These are phyloP conservation scores for Jasminum sambac DNA, from an alignment of 257 asterid species.

Conservation along the genomic window DNA sequence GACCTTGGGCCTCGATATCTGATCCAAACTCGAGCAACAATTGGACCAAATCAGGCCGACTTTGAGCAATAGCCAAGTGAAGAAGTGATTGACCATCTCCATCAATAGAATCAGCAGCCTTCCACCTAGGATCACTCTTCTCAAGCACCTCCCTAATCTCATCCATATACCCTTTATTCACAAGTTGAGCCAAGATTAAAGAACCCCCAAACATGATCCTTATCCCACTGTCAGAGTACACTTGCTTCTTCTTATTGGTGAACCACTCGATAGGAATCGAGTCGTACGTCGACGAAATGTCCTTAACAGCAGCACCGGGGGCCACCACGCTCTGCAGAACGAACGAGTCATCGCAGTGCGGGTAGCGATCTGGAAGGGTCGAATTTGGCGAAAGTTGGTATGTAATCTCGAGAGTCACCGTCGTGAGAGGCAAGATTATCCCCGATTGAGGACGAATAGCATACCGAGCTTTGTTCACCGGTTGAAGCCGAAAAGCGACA, in stretches of 20 bases:
- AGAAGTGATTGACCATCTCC: slow-evolving; percentile 61
- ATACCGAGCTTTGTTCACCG: slow-evolving; percentile 52
- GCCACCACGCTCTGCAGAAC: slow-evolving; percentile 72
- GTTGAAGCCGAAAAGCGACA: slow-evolving; percentile 69
- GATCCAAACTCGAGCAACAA: slow-evolving; percentile 63
- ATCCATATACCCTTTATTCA: slow-evolving; percentile 59
- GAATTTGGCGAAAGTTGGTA: slow-evolving; percentile 43
- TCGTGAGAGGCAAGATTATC: slow-evolving; percentile 59
- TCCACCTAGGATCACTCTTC: slow-evolving; percentile 54
- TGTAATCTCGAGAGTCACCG: slow-evolving; percentile 54
- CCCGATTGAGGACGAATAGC: slow-evolving; percentile 60
- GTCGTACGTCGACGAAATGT: slow-evolving; percentile 38
- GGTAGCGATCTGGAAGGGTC: slow-evolving; percentile 45
- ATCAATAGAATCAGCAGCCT: slow-evolving; percentile 53
- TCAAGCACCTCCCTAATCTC: slow-evolving; percentile 69
- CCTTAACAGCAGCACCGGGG: slow-evolving; percentile 61
- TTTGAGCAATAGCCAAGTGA: slow-evolving; percentile 56
- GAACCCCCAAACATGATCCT: slow-evolving; percentile 73
- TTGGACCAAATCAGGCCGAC: slow-evolving; percentile 77
- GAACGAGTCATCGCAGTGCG: slow-evolving; percentile 61
- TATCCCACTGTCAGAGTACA: slow-evolving; percentile 71
- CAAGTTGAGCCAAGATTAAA: slow-evolving; percentile 38
- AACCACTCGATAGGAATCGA: slow-evolving; percentile 73
- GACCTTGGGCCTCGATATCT: slow-evolving; percentile 43
- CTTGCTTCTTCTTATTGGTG: slow-evolving; percentile 76